A percentile compares a stretch with the other conserved stretches of the same genome.
These are phyloP conservation scores for Yarrowia hollandica DNA, from an alignment of 805 yeast species.

Conservation along the genomic window DNA sequence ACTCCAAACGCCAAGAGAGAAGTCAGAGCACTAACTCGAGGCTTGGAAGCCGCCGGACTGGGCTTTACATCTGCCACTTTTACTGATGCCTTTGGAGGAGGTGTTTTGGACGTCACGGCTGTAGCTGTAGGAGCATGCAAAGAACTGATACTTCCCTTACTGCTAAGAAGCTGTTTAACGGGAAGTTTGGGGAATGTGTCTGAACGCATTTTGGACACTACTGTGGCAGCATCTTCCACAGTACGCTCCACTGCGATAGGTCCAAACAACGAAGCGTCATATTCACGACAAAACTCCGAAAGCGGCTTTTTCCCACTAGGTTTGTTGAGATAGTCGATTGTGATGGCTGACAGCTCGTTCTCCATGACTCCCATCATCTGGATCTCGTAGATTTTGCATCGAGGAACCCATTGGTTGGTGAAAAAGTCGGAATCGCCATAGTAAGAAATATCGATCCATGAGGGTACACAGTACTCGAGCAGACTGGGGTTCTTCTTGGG, in stretches of 20 bases:
- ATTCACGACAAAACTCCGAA: slow-evolving; percentile 61
- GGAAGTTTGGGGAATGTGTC: slow-evolving; percentile 24
- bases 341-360: slow-evolving; percentile 71
- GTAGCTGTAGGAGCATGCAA: slow-evolving; percentile 6
- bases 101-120: not conserved
- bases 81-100: slow-evolving; percentile 8
- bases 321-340: slow-evolving; percentile 57
- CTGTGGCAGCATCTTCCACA: slow-evolving; percentile 12
- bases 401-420: slow-evolving; percentile 73
- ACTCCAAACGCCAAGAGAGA: slow-evolving; percentile 19
- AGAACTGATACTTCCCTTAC: not conserved
- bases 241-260: slow-evolving; percentile 4
- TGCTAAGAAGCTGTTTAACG: slow-evolving; percentile 2
- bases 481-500: slow-evolving; percentile 32
- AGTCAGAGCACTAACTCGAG: slow-evolving; percentile 6
- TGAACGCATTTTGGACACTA: slow-evolving; percentile 11
- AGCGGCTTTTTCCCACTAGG: slow-evolving; percentile 44
- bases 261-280: slow-evolving; percentile 49
- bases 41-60: slow-evolving; percentile 11
- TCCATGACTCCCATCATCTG: slow-evolving; percentile 99
- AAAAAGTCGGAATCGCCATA: slow-evolving; percentile 62
- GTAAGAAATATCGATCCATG: slow-evolving; percentile 93
- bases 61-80: slow-evolving; percentile 18
- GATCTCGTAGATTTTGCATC: slow-evolving; percentile 89
- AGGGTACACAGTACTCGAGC: slow-evolving; percentile 71